These are phyloP conservation scores for Phellopilus nigrolimitatus DNA, from an alignment of 1,284 basidiomycete species.

Conservation along the genomic window DNA sequence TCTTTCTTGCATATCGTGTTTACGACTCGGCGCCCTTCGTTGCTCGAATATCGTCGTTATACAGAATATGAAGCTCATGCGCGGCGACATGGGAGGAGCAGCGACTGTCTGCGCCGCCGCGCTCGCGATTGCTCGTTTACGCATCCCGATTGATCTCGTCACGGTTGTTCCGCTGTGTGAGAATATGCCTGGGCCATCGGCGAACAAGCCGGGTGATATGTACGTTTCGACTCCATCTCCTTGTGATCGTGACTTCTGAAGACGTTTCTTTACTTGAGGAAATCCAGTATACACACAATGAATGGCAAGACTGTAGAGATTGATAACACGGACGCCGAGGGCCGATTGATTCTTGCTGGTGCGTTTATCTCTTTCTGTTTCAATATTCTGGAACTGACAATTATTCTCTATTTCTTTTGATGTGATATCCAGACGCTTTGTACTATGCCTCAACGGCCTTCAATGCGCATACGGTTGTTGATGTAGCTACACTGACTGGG, in stretches of 20 bases:
- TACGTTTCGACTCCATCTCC: conserved; percentile 30
- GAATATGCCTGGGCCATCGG: conserved; percentile 82
- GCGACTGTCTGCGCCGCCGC: conserved; percentile 72
- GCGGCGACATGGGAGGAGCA: conserved; percentile 85
- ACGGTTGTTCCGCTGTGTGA: conserved; percentile 75
- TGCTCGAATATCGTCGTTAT: background rate
- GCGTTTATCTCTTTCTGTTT: conserved; percentile 27
- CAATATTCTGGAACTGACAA: conserved; percentile 27
- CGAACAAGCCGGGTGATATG: conserved; percentile 87
- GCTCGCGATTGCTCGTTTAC: conserved; percentile 76
- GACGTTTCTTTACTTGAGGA: conserved; percentile 1
- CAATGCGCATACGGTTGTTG: conserved; percentile 42
- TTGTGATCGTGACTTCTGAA: conserved; percentile 5
- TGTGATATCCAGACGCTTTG: conserved; percentile 34
- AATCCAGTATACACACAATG: conserved; percentile 74
- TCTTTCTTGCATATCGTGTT: too few relatives aligned
- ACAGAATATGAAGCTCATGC: conserved; percentile 76
- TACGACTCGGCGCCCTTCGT: too few relatives aligned
- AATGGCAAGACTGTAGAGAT: conserved; percentile 87
- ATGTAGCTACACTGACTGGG: conserved; percentile 55
- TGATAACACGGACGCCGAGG: conserved; percentile 88
- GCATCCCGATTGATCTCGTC: conserved; percentile 78
- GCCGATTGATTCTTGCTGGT: conserved; percentile 75
- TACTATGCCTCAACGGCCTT: conserved; percentile 40
- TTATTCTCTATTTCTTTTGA: conserved; percentile 8